A percentile compares a stretch with the other conserved stretches of the same genome.
These are phyloP conservation scores for Vachellia collinsii DNA, from an alignment of 306 rosid species.

Conservation along the genomic window DNA sequence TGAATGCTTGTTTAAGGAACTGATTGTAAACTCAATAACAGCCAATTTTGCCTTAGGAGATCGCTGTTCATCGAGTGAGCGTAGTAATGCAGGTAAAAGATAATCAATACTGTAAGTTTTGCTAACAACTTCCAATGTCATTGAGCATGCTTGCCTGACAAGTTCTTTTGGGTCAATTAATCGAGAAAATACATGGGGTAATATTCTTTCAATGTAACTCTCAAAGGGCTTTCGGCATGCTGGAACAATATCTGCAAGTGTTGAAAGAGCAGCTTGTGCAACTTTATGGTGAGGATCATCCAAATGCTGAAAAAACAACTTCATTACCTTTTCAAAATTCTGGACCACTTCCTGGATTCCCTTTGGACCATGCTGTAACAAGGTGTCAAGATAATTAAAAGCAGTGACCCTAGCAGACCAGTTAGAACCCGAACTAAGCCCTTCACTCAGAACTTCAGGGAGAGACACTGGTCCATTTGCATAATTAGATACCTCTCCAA, in stretches of 20 bases:
- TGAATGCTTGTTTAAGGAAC: conserved; percentile 86
- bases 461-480: conserved; percentile 83
- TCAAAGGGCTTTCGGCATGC: conserved; percentile 92
- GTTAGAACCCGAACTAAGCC: conserved; percentile 90
- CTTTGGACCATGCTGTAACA: conserved; percentile 91
- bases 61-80: conserved; percentile 95
- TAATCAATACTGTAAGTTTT: conserved; percentile 87
- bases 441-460: conserved; percentile 87
- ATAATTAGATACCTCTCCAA: conserved; percentile 75
- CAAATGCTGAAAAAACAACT: conserved; percentile 96
- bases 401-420: conserved; percentile 98
- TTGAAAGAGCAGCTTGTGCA: conserved; percentile 97
- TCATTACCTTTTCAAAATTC: conserved; percentile 97
- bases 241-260: conserved; percentile 91
- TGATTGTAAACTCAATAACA: conserved; percentile 88
- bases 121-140: conserved; percentile 78
- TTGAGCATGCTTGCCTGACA: conserved; percentile 88
- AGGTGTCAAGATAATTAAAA: conserved; percentile 81
- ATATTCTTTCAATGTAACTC: conserved; percentile 91
- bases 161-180: conserved; percentile 96
- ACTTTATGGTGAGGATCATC: conserved; percentile 99
- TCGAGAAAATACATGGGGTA: conserved; percentile 98
- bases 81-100: conserved; percentile 93
- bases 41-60: conserved; percentile 99
- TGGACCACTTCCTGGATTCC: conserved; percentile 92